phyloP scores from a whole-genome alignment of 2,329 filamentous ascomycete species.

The Ophiosphaerella narmari region DNA sequence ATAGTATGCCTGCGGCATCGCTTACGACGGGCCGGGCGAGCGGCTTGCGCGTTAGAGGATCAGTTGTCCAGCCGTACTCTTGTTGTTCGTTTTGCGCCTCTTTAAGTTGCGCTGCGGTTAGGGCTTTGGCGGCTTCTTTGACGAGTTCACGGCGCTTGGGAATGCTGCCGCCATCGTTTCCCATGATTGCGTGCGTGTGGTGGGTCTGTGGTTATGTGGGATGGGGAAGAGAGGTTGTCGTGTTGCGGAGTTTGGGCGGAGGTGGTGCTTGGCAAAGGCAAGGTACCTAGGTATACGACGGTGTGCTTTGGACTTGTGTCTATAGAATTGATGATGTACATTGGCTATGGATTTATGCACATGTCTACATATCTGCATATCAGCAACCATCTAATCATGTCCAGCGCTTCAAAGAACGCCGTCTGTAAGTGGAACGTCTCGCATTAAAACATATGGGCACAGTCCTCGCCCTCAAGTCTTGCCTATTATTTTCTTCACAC shows the following conservation, averaged over 20 bases:
- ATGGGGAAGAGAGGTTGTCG: background rate
- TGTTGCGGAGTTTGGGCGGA: slow-evolving; percentile 23
- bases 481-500: too few relatives aligned
- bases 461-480: too few relatives aligned
- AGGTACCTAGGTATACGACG: too few relatives aligned
- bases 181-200: slow-evolving; percentile 62
- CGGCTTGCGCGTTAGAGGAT: slow-evolving; percentile 79
- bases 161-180: slow-evolving; percentile 96
- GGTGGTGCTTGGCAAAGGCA: slow-evolving; percentile 1
- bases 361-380: too few relatives aligned
- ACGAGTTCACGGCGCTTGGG: slow-evolving; percentile 95
- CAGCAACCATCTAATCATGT: too few relatives aligned
- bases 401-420: too few relatives aligned
- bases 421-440: too few relatives aligned
- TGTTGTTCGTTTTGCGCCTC: slow-evolving; percentile 84
- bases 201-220: background rate
- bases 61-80: slow-evolving; percentile 83
- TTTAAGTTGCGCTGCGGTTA: slow-evolving; percentile 84
- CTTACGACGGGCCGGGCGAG: slow-evolving; percentile 79
- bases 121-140: slow-evolving; percentile 83
- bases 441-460: too few relatives aligned
- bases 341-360: too few relatives aligned
- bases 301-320: too few relatives aligned
- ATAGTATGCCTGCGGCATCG: slow-evolving; percentile 81
- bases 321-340: too few relatives aligned